Conservation (phyloP, 371 early-diverging fungal species). For the Lichtheimia ornata region DNA sequence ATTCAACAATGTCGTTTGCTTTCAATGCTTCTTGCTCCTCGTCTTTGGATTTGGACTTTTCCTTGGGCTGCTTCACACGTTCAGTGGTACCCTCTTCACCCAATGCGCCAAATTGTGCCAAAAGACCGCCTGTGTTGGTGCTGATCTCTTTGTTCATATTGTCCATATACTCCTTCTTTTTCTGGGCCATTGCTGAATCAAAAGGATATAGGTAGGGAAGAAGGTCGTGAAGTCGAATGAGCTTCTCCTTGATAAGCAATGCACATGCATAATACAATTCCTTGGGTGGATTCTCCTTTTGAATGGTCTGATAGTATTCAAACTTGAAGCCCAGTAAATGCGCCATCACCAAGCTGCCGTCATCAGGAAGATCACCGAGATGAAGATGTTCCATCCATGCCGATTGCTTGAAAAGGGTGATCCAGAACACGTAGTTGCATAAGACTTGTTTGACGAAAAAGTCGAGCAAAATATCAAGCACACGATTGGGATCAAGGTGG, state of each 20-base stretch:
- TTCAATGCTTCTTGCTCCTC: constrained; percentile 11
- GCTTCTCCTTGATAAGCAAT: constrained; percentile 62
- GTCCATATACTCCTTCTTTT: constrained; percentile 49
- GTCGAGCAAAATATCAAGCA: constrained; percentile 83
- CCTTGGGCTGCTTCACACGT: constrained; percentile 20
- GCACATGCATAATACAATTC: constrained; percentile 43
- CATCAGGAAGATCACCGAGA: constrained; percentile 7
- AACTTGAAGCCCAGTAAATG: constrained; percentile 91
- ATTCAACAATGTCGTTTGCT: constrained; percentile 65
- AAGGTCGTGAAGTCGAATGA: constrained; percentile 73
- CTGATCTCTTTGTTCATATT: constrained; percentile 54
- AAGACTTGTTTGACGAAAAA: constrained; percentile 73
- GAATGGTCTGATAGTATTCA: constrained; percentile 55
- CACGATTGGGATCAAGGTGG: constrained; percentile 88
- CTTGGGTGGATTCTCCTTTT: constrained; percentile 27
- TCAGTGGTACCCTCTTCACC: constrained; percentile 46
- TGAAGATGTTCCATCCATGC: constrained; percentile 59
- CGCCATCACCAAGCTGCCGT: constrained; percentile 49
- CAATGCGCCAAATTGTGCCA: constrained; percentile 45
- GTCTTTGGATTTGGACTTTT: constrained; percentile 10
- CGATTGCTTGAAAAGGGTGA: constrained; percentile 70
- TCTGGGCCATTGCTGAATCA: constrained; percentile 53
- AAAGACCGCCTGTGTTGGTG: constrained; percentile 36
- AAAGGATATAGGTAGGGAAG: constrained; percentile 67
- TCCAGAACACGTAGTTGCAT: constrained; percentile 77